Evolutionary conservation across 1,139 yeast species (phyloP), one percentile per base, ranked within the genome.

Genomic region (Geotrichum aggregatum): DNA sequence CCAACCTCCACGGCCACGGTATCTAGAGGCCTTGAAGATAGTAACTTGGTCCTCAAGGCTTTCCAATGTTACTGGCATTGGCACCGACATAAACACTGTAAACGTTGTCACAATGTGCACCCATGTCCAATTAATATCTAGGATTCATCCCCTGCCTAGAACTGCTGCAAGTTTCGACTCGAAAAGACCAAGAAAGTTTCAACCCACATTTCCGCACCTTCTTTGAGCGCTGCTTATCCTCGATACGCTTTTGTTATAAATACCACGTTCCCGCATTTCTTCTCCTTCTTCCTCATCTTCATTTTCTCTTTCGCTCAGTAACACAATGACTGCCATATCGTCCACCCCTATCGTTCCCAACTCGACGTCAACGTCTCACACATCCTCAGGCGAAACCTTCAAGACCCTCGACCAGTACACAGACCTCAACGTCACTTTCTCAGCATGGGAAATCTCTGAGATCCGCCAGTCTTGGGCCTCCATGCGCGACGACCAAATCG

Each of bases 401-500:
- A 36, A 33, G 40, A 19, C 47, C 10, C 48, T 52, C 11, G 56
- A 54, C 36, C 54, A 60, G 18, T 60, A 54, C 53, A 52, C 62
- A 10, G 64, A 61, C 42, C 55, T 62, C 44, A 54, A 61, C 31
- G 59, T 61, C 39, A 49, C 54, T 22, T 61, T 62, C 50, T 54
- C 63, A 21, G 52, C 55, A 30, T 52, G 56, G 41, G 65, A 62
- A 43, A 59, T 61, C 42, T 51, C 55, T 21, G 59, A 56, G 19
- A 52, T 62, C 43, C 55, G 63, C 38, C 50, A 53, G 41, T 50
- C 59, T 18, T 62, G 65, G 65, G 53, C 59, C 35, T 52, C 59
- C 35, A 61, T 62, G 64, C 59, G 61, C 42, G 63, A 62, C 39
- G 65, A 62, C 52, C 64, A 63, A 3, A 47, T 58, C 13, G 54